Evolutionary conservation across 495 filamentous ascomycete genomes (phyloP).

Genomic region (Trichoderma virens): DNA sequence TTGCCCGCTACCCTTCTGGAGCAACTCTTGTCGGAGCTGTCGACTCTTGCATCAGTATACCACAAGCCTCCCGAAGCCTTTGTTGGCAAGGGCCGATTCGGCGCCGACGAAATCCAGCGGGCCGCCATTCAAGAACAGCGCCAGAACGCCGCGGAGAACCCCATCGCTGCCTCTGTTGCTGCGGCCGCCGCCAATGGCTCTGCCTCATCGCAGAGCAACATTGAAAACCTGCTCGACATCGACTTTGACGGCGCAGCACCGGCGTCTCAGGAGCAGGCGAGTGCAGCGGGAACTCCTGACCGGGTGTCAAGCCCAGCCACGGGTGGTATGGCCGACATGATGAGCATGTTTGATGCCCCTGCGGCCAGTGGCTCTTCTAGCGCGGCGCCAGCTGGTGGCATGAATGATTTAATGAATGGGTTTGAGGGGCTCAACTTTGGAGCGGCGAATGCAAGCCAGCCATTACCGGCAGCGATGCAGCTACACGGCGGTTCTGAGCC

Average conservation of each 20-base stretch:
- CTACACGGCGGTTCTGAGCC: slow-evolving; percentile 28
- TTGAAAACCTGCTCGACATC: slow-evolving; percentile 94
- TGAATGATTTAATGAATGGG: slow-evolving; percentile 69
- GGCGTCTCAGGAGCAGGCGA: slow-evolving; percentile 72
- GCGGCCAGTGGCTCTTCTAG: slow-evolving; percentile 21
- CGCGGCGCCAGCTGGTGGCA: slow-evolving; percentile 24
- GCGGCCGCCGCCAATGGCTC: slow-evolving; percentile 48
- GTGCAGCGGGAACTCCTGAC: slow-evolving; percentile 67
- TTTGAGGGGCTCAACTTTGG: slow-evolving; percentile 75
- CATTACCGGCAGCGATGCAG: slow-evolving; percentile 46
- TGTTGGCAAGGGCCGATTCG: slow-evolving; percentile 88
- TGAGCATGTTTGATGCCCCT: slow-evolving; percentile 68
- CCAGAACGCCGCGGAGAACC: slow-evolving; percentile 87
- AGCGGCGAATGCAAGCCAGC: slow-evolving; percentile 44
- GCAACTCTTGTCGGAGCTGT: slow-evolving; percentile 78
- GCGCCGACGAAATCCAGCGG: slow-evolving; percentile 88
- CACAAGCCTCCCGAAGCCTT: slow-evolving; percentile 97
- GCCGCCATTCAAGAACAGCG: slow-evolving; percentile 95
- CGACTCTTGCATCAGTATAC: slow-evolving; percentile 97
- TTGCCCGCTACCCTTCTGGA: slow-evolving; percentile 78
- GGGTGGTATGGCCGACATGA: slow-evolving; percentile 72
- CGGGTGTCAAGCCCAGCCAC: slow-evolving; percentile 58
- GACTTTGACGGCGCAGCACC: slow-evolving; percentile 95
- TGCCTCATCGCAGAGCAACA: slow-evolving; percentile 61
- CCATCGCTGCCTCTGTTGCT: slow-evolving; percentile 76